Evolutionary conservation across 192 early-diverging fungal species (phyloP), one percentile per base, ranked within the genome.

Genomic region (Linnemannia hyalina): DNA sequence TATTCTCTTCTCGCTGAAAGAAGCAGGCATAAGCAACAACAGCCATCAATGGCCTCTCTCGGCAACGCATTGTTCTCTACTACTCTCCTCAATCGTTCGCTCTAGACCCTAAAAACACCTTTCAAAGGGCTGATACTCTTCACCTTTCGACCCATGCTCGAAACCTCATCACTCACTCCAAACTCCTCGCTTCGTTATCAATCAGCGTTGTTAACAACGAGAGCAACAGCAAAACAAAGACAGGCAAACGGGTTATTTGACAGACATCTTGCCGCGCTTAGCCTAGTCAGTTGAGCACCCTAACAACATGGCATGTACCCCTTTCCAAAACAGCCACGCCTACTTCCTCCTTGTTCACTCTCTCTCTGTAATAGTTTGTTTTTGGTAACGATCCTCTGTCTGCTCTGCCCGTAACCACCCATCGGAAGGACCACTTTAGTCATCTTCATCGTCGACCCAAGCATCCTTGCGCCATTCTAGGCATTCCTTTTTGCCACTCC

Each of bases 401-500:
- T n/a, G 70, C 35, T 36, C 26, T 42, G 9, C 22, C 26, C 35
- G 32, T 71, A 11, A 41, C 20, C 38, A 52, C 49, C 38, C 38
- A 71, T 65, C 70, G 41, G 38, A 41, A 23, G 70, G 38, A 22
- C 70, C 42, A 42, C 70, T 71, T 42, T 71, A 42, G 70, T 41
- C 70, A 65, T 65, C 72, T 35, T 73, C 26, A 18, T 73, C n/a
- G 42, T n/a, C 32, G 35, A 75, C 16, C 20, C 15, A 73, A 23
- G 20, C 40, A 73, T n/a, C 15, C 60, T 65, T 65, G 26, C 60
- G 60, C 70, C 70, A 42, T 41, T 41, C 70, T 71, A 65, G 60
- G 60, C 60, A 65, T 42, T 71, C 41, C 41, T 42, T 42, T 71
- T 71, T 42, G 13, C 68, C 15, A 40, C 38, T 70, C 70, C 41